These are phyloP conservation scores for Abrus precatorius DNA, from an alignment of 306 rosid genomes.

Conservation along the genomic window DNA sequence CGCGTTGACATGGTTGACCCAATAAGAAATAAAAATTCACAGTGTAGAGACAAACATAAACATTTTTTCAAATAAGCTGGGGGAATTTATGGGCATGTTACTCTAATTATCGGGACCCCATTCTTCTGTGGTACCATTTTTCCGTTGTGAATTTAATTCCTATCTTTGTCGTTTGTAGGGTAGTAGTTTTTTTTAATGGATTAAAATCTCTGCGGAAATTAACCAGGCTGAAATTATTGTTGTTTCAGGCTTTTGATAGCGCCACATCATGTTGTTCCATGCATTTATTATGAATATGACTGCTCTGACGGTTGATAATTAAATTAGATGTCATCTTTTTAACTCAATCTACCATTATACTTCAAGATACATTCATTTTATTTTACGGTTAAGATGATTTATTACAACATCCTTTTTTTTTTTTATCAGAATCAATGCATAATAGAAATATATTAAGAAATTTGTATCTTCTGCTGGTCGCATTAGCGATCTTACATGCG, in stretches of 20 bases:
- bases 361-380: background rate
- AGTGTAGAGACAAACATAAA: too few relatives aligned
- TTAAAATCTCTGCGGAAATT: background rate
- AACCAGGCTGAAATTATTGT: conserved; percentile 29
- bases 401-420: background rate
- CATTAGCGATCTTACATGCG: background rate
- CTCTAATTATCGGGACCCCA: conserved; percentile 20
- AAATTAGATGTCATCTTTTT: background rate
- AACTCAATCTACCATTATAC: background rate
- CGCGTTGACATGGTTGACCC: too few relatives aligned
- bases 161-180: background rate
- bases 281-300: background rate
- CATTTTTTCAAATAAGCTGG: background rate
- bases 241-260: conserved; percentile 72
- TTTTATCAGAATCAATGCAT: background rate
- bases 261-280: conserved; percentile 50
- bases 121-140: background rate
- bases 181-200: conserved; percentile 22
- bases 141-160: too few relatives aligned
- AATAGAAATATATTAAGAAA: background rate
- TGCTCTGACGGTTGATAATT: background rate
- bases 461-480: background rate
- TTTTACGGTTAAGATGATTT: too few relatives aligned
- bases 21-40: too few relatives aligned
- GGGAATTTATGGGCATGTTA: background rate